Conservation (phyloP, 768 basidiomycete species). For the Postia placenta region DNA sequence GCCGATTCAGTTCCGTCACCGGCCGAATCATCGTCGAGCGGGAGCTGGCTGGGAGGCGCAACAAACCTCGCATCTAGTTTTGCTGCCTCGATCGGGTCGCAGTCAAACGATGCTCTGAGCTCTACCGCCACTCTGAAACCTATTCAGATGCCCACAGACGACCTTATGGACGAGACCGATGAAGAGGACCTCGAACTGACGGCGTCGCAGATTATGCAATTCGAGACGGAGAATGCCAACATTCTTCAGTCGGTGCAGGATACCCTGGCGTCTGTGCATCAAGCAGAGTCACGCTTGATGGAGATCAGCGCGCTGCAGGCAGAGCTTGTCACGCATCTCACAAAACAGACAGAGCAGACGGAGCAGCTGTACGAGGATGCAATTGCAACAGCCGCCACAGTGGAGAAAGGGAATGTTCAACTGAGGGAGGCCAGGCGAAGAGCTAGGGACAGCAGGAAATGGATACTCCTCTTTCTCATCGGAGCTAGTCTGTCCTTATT, state of each 20-base stretch:
- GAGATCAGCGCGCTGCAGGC: constrained; percentile 93
- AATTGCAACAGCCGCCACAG: constrained; percentile 75
- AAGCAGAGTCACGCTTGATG: constrained; percentile 85
- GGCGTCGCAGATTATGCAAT: constrained; percentile 84
- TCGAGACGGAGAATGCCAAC: constrained; percentile 86
- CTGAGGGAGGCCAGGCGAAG: constrained; percentile 84
- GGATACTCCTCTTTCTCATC: constrained; percentile 86
- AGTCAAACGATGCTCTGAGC: constrained; percentile 23
- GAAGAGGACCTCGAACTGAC: constrained; percentile 81
- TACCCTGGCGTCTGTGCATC: constrained; percentile 82
- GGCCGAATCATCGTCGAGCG: constrained; percentile 21
- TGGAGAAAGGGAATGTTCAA: constrained; percentile 88
- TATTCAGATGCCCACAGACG: constrained; percentile 27
- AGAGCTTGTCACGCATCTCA: constrained; percentile 84
- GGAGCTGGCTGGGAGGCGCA: constrained; percentile 59
- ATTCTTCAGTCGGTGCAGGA: constrained; percentile 82
- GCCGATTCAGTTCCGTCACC: constrained; percentile 9
- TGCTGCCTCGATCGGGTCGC: constrained; percentile 34
- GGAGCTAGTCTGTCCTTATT: constrained; percentile 88
- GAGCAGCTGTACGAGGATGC: constrained; percentile 95
- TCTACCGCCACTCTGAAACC: constrained; percentile 17
- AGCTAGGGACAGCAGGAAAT: constrained; percentile 82
- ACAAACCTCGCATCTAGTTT: constrained; percentile 45
- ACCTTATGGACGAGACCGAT: constrained; percentile 49
- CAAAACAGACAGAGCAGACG: constrained; percentile 85